Conservation (phyloP, 306 rosid species). For the Acacia crassicarpa region DNA sequence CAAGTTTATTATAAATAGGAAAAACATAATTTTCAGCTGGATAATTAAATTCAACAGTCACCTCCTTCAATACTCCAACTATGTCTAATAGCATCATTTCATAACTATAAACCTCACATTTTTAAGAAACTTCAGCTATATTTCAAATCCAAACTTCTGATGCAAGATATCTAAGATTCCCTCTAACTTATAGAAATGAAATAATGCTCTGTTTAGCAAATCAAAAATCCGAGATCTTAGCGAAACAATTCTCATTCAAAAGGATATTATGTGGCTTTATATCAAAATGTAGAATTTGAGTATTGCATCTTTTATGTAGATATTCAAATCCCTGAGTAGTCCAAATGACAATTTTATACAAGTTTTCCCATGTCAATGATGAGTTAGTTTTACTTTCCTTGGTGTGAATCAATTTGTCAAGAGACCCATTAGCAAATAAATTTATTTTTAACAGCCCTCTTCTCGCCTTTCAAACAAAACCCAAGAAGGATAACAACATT, state of each 20-base stretch:
- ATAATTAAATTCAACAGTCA: too few species aligned
- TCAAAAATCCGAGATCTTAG: neutral
- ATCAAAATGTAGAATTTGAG: too few species aligned
- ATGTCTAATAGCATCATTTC: too few species aligned
- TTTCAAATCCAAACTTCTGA: neutral
- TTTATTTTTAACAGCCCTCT: neutral
- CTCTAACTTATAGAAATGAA: neutral
- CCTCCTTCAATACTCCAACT: too few species aligned
- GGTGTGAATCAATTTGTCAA: too few species aligned
- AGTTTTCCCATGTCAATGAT: too few species aligned
- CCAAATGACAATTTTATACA: too few species aligned
- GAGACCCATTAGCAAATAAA: neutral
- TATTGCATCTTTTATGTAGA: too few species aligned
- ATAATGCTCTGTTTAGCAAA: neutral
- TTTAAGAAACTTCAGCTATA: neutral
- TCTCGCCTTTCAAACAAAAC: neutral
- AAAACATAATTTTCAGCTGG: too few species aligned
- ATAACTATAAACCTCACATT: neutral
- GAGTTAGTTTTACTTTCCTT: too few species aligned
- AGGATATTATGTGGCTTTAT: neutral
- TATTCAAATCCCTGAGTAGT: too few species aligned
- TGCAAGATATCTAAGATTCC: neutral
- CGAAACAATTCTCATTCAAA: neutral
- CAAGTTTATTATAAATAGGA: too few species aligned
- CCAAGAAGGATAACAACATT: neutral